Conservation (phyloP, 768 basidiomycete genomes). For the Xerocomellus amylosporus region DNA sequence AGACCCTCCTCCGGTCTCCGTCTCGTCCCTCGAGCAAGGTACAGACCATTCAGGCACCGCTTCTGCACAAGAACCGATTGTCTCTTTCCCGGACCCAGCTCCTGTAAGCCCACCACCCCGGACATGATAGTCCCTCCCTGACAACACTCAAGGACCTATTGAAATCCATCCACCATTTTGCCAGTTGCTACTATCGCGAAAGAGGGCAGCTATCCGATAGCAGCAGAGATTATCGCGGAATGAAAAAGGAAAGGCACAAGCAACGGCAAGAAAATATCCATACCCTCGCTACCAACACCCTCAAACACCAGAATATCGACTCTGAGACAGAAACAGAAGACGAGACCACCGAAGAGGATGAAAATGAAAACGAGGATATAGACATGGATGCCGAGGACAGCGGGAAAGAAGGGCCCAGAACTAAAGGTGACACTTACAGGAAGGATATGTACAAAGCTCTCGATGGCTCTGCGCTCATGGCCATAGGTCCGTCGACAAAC, state of each 20-base stretch:
- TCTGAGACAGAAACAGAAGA: conserved; percentile 16
- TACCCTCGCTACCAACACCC: conserved; percentile 13
- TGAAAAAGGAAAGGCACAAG: conserved; percentile 35
- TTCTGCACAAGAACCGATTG: conserved; percentile 6
- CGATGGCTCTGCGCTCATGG: conserved; percentile 72
- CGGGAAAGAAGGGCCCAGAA: not conserved
- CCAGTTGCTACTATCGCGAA: conserved; percentile 58
- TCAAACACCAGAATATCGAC: not conserved
- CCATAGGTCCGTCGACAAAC: conserved; percentile 49
- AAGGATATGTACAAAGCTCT: conserved; percentile 74
- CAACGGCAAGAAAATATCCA: conserved; percentile 21
- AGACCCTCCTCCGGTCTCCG: conserved; percentile 28
- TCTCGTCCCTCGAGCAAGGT: conserved; percentile 11
- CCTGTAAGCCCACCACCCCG: conserved; percentile 41
- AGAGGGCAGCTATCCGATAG: conserved; percentile 56
- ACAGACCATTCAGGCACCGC: conserved; percentile 1
- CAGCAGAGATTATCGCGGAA: conserved; percentile 44
- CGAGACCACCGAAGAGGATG: conserved; percentile 14
- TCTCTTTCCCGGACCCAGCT: conserved; percentile 41
- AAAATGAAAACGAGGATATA: conserved; percentile 11
- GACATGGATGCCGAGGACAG: conserved; percentile 6
- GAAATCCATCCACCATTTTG: conserved; percentile 51
- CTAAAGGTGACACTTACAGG: conserved; percentile 5
- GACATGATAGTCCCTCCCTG: not conserved
- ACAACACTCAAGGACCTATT: conserved; percentile 44